Base-by-base conservation (phyloP, 805 yeast genomes). In the Metschnikowia drakensbergensis region DNA sequence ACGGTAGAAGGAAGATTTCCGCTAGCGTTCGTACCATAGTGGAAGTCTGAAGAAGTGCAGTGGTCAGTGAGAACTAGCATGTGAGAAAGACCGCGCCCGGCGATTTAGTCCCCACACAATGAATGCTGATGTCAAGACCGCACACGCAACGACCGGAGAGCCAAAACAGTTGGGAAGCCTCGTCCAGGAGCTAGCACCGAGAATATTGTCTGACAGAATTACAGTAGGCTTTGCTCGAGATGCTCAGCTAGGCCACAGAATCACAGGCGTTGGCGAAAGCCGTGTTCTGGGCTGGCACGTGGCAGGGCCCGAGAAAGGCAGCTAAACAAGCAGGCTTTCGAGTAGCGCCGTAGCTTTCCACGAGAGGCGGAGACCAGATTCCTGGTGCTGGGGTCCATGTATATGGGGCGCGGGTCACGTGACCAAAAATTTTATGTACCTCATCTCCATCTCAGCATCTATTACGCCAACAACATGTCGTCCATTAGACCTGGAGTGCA, bases 401-500 rank as follows among this genome's bases (percentile, higher is more conserved):
- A 10, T 11, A 31, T 31, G 33, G n/a, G n/a, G 42, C 22, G 39
- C 29, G 27, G 10, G 36, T 36, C 53, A 50, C 53, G 53, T 50
- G 53, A 50, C 46, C 46, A 32, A 43, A 46, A 50, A 46, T 26
- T 49, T 49, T 46, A 46, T 25, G 23, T 35, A 36, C 40, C 42
- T 39, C 48, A 30, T 40, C 36, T 13, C 34, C 43, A 37, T 27
- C 45, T 33, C 45, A 46, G 33, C 41, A 23, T 17, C 48, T 26
- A 39, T 36, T 44, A 34, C 36, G 10, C 35, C 26, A 10, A 6
- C n/a, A 23, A 35, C 37, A 90, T 90, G 97, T 87, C 96, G 0
- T 79, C 96, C 5, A 71, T 76, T 17, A 74, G 79, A 61, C 84
- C 82, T 53, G 77, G 88, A 64, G 77, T 88, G 6, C 74, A 78